phyloP scores from a whole-genome alignment of 2,329 filamentous ascomycete genomes.

The Didymella arachidicola region DNA sequence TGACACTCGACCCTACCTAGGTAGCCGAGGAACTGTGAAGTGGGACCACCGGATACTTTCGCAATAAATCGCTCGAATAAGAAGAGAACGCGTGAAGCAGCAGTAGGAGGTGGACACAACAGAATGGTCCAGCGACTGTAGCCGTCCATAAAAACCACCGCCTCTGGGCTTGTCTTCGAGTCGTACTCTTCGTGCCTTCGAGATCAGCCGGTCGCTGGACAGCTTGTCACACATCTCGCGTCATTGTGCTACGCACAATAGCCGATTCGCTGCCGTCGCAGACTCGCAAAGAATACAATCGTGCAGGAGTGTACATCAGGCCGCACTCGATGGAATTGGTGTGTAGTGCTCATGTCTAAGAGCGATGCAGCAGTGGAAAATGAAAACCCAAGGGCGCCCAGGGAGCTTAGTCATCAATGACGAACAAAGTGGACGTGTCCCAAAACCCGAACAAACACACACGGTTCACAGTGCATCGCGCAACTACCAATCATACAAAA shows the following conservation, averaged over 20 bases:
- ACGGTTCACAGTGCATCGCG: no score
- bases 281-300: background rate
- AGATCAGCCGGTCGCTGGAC: background rate
- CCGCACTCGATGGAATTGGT: background rate
- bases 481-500: no score
- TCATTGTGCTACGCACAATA: background rate
- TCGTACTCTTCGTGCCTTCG: background rate
- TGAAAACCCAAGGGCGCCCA: no score
- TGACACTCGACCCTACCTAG: background rate
- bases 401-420: no score
- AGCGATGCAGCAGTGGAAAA: background rate
- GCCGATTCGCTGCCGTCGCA: background rate
- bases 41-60: constrained; percentile 5
- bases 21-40: background rate
- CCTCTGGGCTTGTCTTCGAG: background rate
- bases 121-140: background rate
- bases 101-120: background rate
- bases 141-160: background rate
- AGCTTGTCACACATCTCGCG: background rate
- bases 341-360: background rate
- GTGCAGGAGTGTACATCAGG: background rate
- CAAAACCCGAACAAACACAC: no score
- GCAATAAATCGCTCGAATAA: constrained; percentile 11
- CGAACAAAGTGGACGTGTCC: no score
- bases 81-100: background rate